Evolutionary conservation across 2,329 filamentous ascomycete genomes (phyloP), one percentile per base, ranked within the genome.

Genomic region (Mollisia scopiformis): DNA sequence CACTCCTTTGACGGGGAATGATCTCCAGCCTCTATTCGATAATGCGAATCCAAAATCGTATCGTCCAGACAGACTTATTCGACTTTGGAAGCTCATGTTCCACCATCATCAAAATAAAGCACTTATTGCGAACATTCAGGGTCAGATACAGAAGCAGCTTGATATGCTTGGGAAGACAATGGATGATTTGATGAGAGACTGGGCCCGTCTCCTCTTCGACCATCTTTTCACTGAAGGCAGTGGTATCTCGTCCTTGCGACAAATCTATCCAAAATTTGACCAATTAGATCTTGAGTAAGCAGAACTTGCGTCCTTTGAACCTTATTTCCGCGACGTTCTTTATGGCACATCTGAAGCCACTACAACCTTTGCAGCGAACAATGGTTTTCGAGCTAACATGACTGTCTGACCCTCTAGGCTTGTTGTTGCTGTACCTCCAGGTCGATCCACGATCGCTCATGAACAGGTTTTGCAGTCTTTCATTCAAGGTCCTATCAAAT

Each of bases 381-480:
- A n/a, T n/a, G n/a, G n/a, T n/a, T n/a, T n/a, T n/a, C n/a, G n/a
- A n/a, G n/a, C n/a, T n/a, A n/a, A n/a, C n/a, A n/a, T n/a, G n/a
- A n/a, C n/a, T n/a, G n/a, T n/a, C n/a, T n/a, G n/a, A n/a, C n/a
- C n/a, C n/a, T n/a, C n/a, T n/a, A n/a, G n/a, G 35, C 35, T 64
- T 8, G 59, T 64, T 21, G 31, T 62, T n/a, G 59, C 62, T 2
- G 62, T 64, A 21, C 62, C 62, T 27, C 62, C 62, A 7, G 62
- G 59, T n/a, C 55, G 62, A 10, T 58, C 55, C 2, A 60, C 55
- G 13, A 53, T 64, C 6, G 59, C 51, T 11, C 62, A 64, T 30
- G 57, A 54, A 13, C n/a, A 55, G 21, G 59, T 64, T 19, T 46
- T 43, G 14, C 25, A 64, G 23, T 53, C 62, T 11, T 64, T 64